These are phyloP conservation scores for Lecanicillium sp. DNA, from an alignment of 2,329 filamentous ascomycete species.

Conservation along the genomic window DNA sequence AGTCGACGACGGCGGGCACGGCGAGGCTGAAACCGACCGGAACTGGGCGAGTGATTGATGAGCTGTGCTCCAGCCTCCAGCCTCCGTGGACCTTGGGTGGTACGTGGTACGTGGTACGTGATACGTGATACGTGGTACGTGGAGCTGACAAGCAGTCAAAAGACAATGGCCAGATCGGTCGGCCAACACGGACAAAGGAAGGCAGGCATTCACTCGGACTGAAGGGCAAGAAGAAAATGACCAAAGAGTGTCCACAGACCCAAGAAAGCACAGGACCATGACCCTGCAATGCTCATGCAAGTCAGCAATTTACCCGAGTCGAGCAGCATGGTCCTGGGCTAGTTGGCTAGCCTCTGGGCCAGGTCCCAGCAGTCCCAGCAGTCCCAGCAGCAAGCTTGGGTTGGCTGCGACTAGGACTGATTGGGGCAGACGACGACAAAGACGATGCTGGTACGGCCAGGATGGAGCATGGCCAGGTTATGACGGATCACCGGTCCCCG, in stretches of 20 bases:
- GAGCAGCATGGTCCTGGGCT: no score
- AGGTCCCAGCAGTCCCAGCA: background rate
- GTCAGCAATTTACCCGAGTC: slow-evolving; percentile 6
- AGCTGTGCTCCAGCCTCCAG: background rate
- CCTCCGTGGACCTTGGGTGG: no score
- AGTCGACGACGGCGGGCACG: background rate
- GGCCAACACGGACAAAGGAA: no score
- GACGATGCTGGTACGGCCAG: background rate
- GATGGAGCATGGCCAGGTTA: background rate
- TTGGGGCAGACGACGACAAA: background rate
- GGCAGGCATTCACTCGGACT: no score
- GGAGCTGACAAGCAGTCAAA: slow-evolving; percentile 1
- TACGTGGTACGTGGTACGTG: no score
- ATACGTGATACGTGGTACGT: no score
- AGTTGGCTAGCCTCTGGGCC: background rate
- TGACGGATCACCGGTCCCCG: slow-evolving; percentile 7
- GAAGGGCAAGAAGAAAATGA: background rate
- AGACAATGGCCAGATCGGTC: slow-evolving; percentile 4
- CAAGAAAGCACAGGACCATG: no score
- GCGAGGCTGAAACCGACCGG: slow-evolving; percentile 4
- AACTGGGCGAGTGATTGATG: background rate
- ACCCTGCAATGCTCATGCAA: background rate
- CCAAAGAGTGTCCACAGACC: no score
- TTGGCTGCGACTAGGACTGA: slow-evolving; percentile 6
- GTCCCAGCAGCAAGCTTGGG: no score